These are phyloP conservation scores for Blastobotrys parvus DNA, from an alignment of 805 yeast genomes.

Conservation along the genomic window DNA sequence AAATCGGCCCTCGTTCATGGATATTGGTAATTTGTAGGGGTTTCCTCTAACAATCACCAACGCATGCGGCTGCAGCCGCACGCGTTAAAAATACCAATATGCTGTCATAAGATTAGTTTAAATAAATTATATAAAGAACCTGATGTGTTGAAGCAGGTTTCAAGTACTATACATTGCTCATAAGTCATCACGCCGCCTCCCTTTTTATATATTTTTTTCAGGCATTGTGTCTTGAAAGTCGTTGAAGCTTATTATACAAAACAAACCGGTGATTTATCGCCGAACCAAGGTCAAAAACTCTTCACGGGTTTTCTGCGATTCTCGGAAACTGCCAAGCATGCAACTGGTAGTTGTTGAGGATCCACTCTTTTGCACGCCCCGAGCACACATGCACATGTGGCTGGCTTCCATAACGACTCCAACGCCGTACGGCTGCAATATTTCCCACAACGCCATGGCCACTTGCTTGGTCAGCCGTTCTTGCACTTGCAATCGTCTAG, in stretches of 20 bases:
- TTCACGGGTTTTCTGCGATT: slow-evolving; percentile 90
- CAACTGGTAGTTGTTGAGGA: slow-evolving; percentile 91
- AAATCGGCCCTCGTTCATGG: no score
- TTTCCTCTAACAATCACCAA: no score
- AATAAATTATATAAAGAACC: no score
- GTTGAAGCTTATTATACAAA: not conserved
- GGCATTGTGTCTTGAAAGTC: no score
- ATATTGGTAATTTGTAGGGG: no score
- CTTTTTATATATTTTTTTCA: no score
- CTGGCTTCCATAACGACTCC: slow-evolving; percentile 97
- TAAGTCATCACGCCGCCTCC: no score
- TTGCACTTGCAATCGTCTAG: slow-evolving; percentile 95
- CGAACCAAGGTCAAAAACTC: slow-evolving; percentile 74
- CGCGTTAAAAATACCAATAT: no score
- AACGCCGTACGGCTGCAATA: slow-evolving; percentile 89
- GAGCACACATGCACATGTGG: slow-evolving; percentile 98
- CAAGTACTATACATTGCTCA: no score
- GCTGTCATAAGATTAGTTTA: no score
- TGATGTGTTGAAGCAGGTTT: no score
- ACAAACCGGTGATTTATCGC: not conserved
- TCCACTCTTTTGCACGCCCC: slow-evolving; percentile 95
- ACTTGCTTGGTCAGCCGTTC: slow-evolving; percentile 95
- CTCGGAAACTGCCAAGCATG: slow-evolving; percentile 94
- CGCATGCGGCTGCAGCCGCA: no score
- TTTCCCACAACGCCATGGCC: slow-evolving; percentile 90